These are phyloP conservation scores for Eucalyptus marginata DNA, from an alignment of 345 rosid genomes.

Conservation along the genomic window DNA sequence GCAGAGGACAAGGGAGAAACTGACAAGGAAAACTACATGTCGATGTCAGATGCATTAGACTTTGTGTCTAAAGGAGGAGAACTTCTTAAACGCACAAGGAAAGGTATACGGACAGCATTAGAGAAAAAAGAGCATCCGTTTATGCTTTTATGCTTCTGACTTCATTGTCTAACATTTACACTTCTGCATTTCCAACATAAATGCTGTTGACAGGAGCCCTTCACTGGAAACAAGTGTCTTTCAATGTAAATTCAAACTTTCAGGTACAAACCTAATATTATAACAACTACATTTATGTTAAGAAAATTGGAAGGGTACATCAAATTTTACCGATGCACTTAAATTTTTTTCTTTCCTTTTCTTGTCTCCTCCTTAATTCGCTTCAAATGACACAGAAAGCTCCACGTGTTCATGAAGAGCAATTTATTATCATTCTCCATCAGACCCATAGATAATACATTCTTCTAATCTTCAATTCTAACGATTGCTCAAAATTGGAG, in stretches of 20 bases:
- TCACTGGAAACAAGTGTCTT: slow-evolving; percentile 90
- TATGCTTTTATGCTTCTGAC: neutral
- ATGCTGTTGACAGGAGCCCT: slow-evolving; percentile 44
- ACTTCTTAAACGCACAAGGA: slow-evolving; percentile 86
- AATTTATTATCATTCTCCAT: neutral
- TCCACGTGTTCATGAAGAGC: neutral
- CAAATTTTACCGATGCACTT: neutral
- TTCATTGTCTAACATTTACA: neutral
- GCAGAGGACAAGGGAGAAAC: slow-evolving; percentile 38
- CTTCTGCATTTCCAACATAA: neutral
- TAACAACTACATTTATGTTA: neutral
- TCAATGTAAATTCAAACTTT: slow-evolving; percentile 61
- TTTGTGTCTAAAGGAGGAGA: slow-evolving; percentile 75
- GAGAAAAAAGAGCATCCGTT: neutral
- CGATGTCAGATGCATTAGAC: slow-evolving; percentile 42
- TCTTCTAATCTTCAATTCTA: neutral
- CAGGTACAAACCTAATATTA: slow-evolving; percentile 34
- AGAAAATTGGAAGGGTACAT: neutral
- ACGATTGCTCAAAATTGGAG: neutral
- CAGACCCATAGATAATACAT: neutral
- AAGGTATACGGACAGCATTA: slow-evolving; percentile 37
- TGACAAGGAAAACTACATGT: slow-evolving; percentile 28
- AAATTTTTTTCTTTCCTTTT: neutral
- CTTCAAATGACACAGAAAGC: neutral
- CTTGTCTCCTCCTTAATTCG: neutral